Base-by-base conservation (phyloP, 2,329 filamentous ascomycete species). In the Ophiocordyceps australis region DNA sequence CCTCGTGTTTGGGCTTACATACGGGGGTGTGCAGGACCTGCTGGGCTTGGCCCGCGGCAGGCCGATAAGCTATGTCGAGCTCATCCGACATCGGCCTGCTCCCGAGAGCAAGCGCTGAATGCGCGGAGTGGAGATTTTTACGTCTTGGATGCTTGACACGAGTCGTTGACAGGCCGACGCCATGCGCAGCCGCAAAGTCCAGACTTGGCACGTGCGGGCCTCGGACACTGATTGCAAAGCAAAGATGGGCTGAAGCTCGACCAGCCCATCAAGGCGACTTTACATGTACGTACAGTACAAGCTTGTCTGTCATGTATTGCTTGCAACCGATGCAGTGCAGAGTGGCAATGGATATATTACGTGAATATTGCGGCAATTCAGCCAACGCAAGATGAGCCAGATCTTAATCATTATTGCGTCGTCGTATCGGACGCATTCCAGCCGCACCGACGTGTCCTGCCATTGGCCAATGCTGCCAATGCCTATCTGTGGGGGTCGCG, bases 21-120 rank as follows among this genome's bases (percentile, higher is more conserved):
- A 82, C 50, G 86, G 86, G 14, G 56, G 86, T 20, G 47, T 76
- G 30, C 85, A 95, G 51, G 86, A 95, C 52, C 53, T 62, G 9
- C 47, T 89, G 18, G 70, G 71, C 27, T 57, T 74, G 31, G 53
- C 69, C 27, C 74, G 70, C 45, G 82, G 81, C 28, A 72, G 78
- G 39, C 67, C 61, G 28, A 67, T 85, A 18, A 69, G 70, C 13
- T 92, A 91, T 46, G 55, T 91, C 32, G 72, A 81, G 30, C 78
- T 71, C 38, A 38, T 74, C 27, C 54, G 62, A 36, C 55, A 59
- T 32, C 56, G 55, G 24, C 42, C 55, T 26, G 31, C n/a, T n/a
- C 25, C 28, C 27, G 20, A 7, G 17, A 19, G 17, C 17, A 10
- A 10, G 7, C 17, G 7, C 17, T 19, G 17, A 10, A 10, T 10